Evolutionary conservation across 2,329 filamentous ascomycete genomes (phyloP).

Genomic region (Dryadomyces quercivorus): DNA sequence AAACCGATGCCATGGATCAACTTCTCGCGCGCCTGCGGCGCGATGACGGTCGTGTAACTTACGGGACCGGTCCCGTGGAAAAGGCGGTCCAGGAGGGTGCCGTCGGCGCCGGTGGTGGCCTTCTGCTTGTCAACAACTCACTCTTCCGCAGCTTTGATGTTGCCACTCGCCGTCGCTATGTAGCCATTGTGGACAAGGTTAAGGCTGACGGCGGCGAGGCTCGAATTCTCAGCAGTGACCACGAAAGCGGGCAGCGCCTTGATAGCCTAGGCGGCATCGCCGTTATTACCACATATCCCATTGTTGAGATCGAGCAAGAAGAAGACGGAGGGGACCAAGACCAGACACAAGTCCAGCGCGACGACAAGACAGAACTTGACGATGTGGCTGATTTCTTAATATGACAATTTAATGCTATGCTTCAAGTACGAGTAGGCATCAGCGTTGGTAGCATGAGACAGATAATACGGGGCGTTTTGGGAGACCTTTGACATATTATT

Average conservation of each 20-base stretch:
- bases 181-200: constrained; percentile 79
- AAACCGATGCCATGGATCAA: constrained; percentile 73
- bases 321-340: constrained; percentile 9
- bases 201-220: constrained; percentile 77
- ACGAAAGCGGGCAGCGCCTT: constrained; percentile 81
- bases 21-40: constrained; percentile 67
- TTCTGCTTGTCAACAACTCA: constrained; percentile 75
- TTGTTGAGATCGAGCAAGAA: constrained; percentile 35
- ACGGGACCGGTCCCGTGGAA: constrained; percentile 73
- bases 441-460: neutral
- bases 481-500: neutral
- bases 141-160: constrained; percentile 79
- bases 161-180: constrained; percentile 64
- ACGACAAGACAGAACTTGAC: neutral
- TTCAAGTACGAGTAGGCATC: neutral
- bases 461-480: neutral
- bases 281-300: constrained; percentile 79
- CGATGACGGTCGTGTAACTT: constrained; percentile 84
- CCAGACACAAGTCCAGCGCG: constrained; percentile 12
- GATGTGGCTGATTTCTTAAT: neutral
- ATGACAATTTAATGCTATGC: neutral
- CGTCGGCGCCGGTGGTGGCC: constrained; percentile 74
- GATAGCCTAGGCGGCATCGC: constrained; percentile 80
- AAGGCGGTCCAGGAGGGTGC: constrained; percentile 77
- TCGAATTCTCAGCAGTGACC: constrained; percentile 78